Conservation (phyloP, 2,329 filamentous ascomycete genomes). For the Fusarium nodosum region DNA sequence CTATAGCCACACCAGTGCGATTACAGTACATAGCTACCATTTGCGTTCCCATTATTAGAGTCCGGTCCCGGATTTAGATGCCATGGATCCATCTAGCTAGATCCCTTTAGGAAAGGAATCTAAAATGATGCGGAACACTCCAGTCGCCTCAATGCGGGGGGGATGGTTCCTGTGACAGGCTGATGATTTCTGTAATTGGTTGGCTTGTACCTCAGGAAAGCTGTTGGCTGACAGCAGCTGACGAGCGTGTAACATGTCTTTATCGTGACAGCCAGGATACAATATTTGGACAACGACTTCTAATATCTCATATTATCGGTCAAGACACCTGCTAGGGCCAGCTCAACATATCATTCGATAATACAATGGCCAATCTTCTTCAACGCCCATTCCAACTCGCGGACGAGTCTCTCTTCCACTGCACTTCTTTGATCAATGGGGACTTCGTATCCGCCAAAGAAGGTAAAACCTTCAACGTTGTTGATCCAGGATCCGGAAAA, state of each 20-base stretch:
- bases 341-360: neutral
- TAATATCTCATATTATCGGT: neutral
- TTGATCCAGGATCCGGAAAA: slow-evolving; percentile 11
- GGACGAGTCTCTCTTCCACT: neutral
- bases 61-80: neutral
- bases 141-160: slow-evolving; percentile 5
- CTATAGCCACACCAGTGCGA: neutral
- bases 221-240: too few relatives aligned
- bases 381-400: neutral
- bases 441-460: neutral
- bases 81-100: neutral
- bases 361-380: slow-evolving; percentile 2
- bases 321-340: too few relatives aligned
- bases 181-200: neutral
- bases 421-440: neutral
- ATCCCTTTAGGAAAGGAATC: neutral
- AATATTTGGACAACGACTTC: neutral
- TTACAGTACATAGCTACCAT: neutral
- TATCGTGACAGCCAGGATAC: neutral
- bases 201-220: neutral
- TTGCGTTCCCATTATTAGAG: neutral
- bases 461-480: neutral
- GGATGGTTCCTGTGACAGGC: neutral
- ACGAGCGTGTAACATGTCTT: neutral
- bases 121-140: neutral